Conservation (phyloP, 83 land plant species). For the Thuja plicata region DNA sequence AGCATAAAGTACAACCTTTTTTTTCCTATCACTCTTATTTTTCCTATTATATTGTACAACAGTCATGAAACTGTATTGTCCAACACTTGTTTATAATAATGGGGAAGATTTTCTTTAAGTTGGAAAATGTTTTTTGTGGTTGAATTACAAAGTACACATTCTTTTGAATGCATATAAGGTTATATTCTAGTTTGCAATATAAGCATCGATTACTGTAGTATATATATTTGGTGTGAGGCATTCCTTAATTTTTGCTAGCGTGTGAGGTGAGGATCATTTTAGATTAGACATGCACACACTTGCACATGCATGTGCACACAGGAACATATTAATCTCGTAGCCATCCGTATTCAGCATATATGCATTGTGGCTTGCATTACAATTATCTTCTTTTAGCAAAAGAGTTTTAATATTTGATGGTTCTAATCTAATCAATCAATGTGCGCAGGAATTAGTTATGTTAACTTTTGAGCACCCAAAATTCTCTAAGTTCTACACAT, state of each 20-base stretch:
- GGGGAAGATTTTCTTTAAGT: neutral
- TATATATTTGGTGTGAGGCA: neutral
- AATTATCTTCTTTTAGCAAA: neutral
- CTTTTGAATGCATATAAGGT: neutral
- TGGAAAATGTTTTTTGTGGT: neutral
- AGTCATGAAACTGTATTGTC: neutral
- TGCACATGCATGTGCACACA: too few species aligned
- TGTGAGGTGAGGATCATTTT: neutral
- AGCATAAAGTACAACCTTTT: neutral
- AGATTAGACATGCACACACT: neutral
- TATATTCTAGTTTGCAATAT: neutral
- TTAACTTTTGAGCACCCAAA: conserved; percentile 52
- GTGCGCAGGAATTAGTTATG: conserved; percentile 75
- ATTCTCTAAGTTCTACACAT: conserved; percentile 38
- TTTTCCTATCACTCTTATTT: neutral
- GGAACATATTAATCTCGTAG: neutral
- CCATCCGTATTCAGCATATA: neutral
- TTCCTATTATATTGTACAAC: neutral
- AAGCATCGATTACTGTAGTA: neutral
- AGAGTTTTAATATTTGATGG: neutral
- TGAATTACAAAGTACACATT: neutral
- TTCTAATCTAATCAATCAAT: conserved; percentile 16
- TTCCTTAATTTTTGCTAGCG: neutral
- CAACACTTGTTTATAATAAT: neutral
- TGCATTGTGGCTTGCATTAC: neutral